phyloP scores from a whole-genome alignment of 352 stramenopile genomes.

The Thraustochytrium sp. region DNA sequence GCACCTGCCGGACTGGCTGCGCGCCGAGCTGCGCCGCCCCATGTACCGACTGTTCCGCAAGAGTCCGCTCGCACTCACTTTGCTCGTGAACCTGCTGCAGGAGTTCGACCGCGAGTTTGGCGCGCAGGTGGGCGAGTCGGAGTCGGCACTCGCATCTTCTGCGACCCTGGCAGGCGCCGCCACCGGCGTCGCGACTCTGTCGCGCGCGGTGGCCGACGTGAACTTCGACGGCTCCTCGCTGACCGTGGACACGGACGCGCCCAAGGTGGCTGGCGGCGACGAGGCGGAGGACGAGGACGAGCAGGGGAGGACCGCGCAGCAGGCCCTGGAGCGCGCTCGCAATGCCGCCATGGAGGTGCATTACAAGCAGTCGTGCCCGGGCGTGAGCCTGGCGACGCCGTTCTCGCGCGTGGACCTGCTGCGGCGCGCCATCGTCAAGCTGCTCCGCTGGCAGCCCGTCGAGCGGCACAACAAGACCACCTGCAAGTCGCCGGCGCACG shows the following conservation, averaged over 20 bases:
- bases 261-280: not conserved
- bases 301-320: not conserved
- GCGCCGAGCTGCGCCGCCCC: not conserved
- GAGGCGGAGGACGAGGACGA: not conserved
- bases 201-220: not conserved
- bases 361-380: not conserved
- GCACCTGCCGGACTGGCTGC: constrained; percentile 6
- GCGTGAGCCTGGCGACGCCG: not conserved
- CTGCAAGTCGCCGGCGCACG: constrained; percentile 1
- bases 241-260: not conserved
- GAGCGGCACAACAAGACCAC: not conserved
- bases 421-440: not conserved
- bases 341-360: not conserved
- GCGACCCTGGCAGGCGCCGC: not conserved
- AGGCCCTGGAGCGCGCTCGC: not conserved
- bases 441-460: constrained; percentile 2
- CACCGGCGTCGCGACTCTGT: not conserved
- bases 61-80: not conserved
- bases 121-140: not conserved
- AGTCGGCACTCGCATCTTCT: not conserved
- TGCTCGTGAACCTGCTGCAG: not conserved
- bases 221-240: not conserved
- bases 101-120: not conserved
- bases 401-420: constrained; percentile 8
- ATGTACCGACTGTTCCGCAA: constrained; percentile 6